These are phyloP conservation scores for Crithidia fasciculata DNA, from an alignment of 208 protist species.

Conservation along the genomic window DNA sequence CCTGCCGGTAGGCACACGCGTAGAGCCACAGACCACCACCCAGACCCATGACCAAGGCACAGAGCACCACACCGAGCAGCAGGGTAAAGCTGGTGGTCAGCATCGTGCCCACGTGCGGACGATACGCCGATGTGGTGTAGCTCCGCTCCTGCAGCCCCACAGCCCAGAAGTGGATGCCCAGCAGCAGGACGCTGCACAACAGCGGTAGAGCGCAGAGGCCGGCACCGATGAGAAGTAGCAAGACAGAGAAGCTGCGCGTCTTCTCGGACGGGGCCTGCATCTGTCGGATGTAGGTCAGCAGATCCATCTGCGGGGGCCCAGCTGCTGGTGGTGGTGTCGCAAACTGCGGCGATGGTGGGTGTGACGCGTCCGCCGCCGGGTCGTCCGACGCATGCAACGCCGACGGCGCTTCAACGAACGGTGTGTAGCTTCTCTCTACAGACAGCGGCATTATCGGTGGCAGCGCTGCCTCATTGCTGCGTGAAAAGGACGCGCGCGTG, in stretches of 20 bases:
- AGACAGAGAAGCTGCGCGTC: neutral
- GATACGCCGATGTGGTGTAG: neutral
- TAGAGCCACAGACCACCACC: conserved; percentile 17
- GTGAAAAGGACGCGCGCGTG: too few species aligned
- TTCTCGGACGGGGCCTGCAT: conserved; percentile 3
- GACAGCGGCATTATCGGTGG: too few species aligned
- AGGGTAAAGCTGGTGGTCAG: conserved; percentile 25
- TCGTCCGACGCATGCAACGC: too few species aligned
- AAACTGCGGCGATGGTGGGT: neutral
- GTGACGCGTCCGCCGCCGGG: neutral
- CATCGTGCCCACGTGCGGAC: conserved; percentile 29
- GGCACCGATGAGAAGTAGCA: conserved; percentile 13
- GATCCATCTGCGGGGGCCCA: conserved; percentile 3
- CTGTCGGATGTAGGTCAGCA: conserved; percentile 14
- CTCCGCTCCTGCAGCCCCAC: conserved; percentile 18
- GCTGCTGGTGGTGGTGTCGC: neutral
- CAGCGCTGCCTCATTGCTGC: too few species aligned
- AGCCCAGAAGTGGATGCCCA: conserved; percentile 57
- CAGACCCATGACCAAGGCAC: conserved; percentile 19
- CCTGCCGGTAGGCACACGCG: conserved; percentile 13
- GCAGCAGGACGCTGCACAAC: conserved; percentile 27
- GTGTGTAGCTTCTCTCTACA: too few species aligned
- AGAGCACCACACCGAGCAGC: conserved; percentile 10
- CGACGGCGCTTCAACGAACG: too few species aligned
- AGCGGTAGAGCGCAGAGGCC: conserved; percentile 29